These are phyloP conservation scores for Kickxella alabastrina DNA, from an alignment of 192 early-diverging fungal genomes.

Conservation along the genomic window DNA sequence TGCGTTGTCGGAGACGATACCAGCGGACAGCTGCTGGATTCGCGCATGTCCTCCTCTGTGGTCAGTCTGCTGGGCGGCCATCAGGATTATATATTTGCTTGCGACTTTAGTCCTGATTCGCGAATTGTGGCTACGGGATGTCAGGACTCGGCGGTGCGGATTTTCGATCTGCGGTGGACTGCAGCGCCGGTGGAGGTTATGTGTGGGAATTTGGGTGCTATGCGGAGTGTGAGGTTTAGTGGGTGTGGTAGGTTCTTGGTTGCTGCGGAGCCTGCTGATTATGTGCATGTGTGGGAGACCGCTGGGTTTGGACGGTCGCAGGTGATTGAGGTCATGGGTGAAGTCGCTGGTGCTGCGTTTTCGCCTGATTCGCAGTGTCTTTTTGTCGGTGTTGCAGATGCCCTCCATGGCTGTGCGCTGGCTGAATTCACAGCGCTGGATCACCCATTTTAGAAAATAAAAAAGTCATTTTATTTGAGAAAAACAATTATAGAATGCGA, in stretches of 20 bases:
- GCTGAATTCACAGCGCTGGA: constrained; percentile 22
- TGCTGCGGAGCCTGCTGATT: constrained; percentile 49
- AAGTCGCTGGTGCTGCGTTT: constrained; percentile 39
- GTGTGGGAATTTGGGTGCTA: constrained; percentile 40
- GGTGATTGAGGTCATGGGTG: constrained; percentile 48
- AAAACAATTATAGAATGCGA: too few relatives aligned
- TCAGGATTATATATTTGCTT: constrained; percentile 40
- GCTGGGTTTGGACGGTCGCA: constrained; percentile 17
- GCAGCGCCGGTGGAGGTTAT: constrained; percentile 18
- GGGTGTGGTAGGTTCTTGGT: constrained; percentile 33
- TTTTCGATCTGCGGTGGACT: constrained; percentile 49
- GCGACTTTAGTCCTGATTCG: constrained; percentile 42
- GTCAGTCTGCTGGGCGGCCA: constrained; percentile 35
- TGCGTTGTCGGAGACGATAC: constrained; percentile 48
- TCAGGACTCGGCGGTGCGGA: constrained; percentile 47
- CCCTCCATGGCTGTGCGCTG: constrained; percentile 29
- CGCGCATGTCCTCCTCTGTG: constrained; percentile 2
- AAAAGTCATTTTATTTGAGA: too few relatives aligned
- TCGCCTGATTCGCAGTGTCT: constrained; percentile 44
- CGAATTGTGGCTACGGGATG: constrained; percentile 45
- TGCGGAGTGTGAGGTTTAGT: constrained; percentile 43
- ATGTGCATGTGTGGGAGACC: constrained; percentile 44
- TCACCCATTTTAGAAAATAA: too few relatives aligned
- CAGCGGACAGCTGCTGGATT: constrained; percentile 27
- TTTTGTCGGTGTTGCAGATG: constrained; percentile 42